phyloP scores from a whole-genome alignment of 495 filamentous ascomycete species.

The Geoglossum glabrum region DNA sequence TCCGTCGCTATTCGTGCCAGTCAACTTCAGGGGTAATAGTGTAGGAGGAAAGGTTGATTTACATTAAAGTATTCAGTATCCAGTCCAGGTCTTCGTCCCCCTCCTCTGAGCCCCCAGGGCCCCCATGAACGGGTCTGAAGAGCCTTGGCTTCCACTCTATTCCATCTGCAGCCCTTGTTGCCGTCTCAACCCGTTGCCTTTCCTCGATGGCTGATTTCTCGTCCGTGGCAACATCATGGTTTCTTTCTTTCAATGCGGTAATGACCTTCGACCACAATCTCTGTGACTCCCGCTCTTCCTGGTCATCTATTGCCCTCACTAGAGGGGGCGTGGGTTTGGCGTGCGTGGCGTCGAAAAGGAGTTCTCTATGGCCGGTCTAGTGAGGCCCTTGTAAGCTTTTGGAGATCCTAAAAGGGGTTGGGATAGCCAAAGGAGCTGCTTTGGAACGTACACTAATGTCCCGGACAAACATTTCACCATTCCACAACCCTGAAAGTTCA shows the following conservation, averaged over 20 bases:
- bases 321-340: slow-evolving; percentile 54
- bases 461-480: slow-evolving; percentile 78
- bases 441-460: slow-evolving; percentile 43
- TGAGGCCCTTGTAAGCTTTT: background rate
- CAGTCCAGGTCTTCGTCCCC: slow-evolving; percentile 83
- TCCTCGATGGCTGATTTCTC: slow-evolving; percentile 94
- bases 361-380: slow-evolving; percentile 69
- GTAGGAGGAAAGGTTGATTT: slow-evolving; percentile 16
- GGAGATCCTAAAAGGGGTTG: too few relatives aligned
- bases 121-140: slow-evolving; percentile 57
- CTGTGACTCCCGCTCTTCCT: slow-evolving; percentile 80
- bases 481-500: slow-evolving; percentile 86
- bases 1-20: slow-evolving; percentile 32
- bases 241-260: slow-evolving; percentile 55
- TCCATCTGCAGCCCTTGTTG: slow-evolving; percentile 56
- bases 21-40: background rate
- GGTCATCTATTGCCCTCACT: slow-evolving; percentile 64
- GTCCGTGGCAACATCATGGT: slow-evolving; percentile 80
- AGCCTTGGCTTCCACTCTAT: slow-evolving; percentile 78
- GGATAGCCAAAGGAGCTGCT: background rate
- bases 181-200: slow-evolving; percentile 71
- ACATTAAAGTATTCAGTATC: slow-evolving; percentile 85
- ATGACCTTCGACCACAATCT: slow-evolving; percentile 66
- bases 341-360: slow-evolving; percentile 71
- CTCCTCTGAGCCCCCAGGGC: slow-evolving; percentile 52